Evolutionary conservation across 169 alveolate genomes (phyloP), one percentile per base, ranked within the genome.

Genomic region (Plasmodium billcollinsi): DNA sequence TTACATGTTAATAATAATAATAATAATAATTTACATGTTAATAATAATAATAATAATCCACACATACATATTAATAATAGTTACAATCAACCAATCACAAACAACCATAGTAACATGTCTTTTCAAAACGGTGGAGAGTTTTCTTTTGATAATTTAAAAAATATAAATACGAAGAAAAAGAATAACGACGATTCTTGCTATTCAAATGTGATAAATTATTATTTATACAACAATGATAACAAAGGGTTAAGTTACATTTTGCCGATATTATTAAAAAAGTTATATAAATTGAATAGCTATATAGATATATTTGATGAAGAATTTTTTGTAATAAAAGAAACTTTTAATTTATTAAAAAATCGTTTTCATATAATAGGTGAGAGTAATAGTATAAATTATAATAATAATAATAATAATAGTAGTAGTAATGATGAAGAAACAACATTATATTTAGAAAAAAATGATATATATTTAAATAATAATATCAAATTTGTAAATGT

Each of bases 401-500:
- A 21, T 5, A 21, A 21, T 15, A 63, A 56, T 71, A 71, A 20
- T 65, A 45, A 62, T 5, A 21, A 21, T 15, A 63, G 45, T 71
- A 71, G n/a, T 65, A 45, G 73, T 74, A 33, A 72, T 88, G 88
- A 70, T 45, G 61, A 67, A 11, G 89, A 78, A 11, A 65, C 73
- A 0, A 20, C 65, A 14, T 56, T 78, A 65, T 70, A 63, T 61
- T 21, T 88, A 18, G 90, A 65, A 47, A 66, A 56, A 21, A 61
- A 70, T 52, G 92, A 80, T 15, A 69, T 75, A 45, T 73, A 50
- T 50, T 54, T 74, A 43, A 74, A 90, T 70, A 54, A 83, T 29
- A 91, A 83, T 6, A 85, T 63, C 11, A 65, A 92, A 49, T 85
- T 74, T 39, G 72, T 66, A n/a, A 88, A 56, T 24, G 73, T 88